Evolutionary conservation across 805 yeast genomes (phyloP), one percentile per base, ranked within the genome.

Genomic region (Wickerhamomyces hampshirensis): DNA sequence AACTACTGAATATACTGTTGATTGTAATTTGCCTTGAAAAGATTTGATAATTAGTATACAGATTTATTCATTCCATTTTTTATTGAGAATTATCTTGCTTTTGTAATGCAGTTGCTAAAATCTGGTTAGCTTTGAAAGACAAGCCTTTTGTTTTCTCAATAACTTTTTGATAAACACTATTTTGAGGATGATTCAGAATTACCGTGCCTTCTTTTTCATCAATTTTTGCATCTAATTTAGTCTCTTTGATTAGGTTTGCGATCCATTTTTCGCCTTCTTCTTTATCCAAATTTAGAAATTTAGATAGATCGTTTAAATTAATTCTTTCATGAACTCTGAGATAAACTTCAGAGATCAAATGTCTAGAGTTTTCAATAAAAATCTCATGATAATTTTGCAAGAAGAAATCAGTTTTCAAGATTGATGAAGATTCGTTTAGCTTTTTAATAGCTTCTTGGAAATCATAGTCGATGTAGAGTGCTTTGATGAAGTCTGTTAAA

Each of bases 61-160:
- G 24, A 8, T 21, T 21, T 21, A 11, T 11, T 21, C 11, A 8
- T 21, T 8, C 24, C 24, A 7, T 11, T 21, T 21, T 21, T 40
- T 28, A 40, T 31, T 40, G 40, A 15, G 36, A 40, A 14, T 35
- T 32, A 24, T 47, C 47, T 44, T 50, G 56, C 44, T 58, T 59
- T 42, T 59, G 63, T 31, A 56, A 40, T 34, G 73, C 68, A 38
- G 68, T 66, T 38, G 69, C 67, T 44, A 76, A 65, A 30, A 75
- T 63, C 58, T 77, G 82, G 54, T 68, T 71, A 14, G 81, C 71
- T 51, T 75, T 71, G 63, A 72, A 77, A 24, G 75, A 69, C 49
- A 78, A 61, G 5, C 77, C 77, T 65, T 78, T 79, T n/a, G 84
- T 76, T 57, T 72, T 75, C 50, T 79, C 84, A 44, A 74, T 72